Evolutionary conservation across 805 yeast species (phyloP).

Genomic region (Saturnispora serradocipensis): DNA sequence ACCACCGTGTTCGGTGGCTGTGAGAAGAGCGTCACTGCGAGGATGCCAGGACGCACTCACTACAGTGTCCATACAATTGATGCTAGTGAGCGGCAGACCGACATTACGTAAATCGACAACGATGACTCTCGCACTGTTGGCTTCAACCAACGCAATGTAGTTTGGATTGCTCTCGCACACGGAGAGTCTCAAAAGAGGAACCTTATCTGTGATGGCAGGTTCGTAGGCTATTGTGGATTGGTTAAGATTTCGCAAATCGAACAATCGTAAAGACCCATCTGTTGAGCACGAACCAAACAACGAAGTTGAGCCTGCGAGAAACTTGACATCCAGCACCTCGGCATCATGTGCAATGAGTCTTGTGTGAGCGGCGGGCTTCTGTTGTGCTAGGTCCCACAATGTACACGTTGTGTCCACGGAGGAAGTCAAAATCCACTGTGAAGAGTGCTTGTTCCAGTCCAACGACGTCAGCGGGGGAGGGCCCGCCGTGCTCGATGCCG

Average conservation of each 20-base stretch:
- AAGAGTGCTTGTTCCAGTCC: constrained; percentile 79
- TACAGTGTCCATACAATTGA: background rate
- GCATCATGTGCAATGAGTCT: constrained; percentile 94
- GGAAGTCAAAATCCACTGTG: constrained; percentile 66
- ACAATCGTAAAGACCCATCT: constrained; percentile 89
- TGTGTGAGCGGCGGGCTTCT: constrained; percentile 64
- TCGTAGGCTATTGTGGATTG: constrained; percentile 94
- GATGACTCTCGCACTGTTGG: constrained; percentile 53
- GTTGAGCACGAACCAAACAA: constrained; percentile 90
- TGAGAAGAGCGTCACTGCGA: constrained; percentile 44
- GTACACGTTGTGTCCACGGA: constrained; percentile 96
- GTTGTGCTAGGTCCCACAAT: constrained; percentile 75
- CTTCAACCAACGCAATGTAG: constrained; percentile 74
- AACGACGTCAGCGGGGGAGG: constrained; percentile 85
- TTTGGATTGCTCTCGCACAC: constrained; percentile 76
- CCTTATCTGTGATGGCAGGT: constrained; percentile 31
- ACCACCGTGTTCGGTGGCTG: constrained; percentile 70
- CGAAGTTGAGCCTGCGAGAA: constrained; percentile 61
- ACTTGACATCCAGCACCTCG: constrained; percentile 89
- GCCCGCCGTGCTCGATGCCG: constrained; percentile 1
- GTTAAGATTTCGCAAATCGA: constrained; percentile 80
- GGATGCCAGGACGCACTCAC: constrained; percentile 65
- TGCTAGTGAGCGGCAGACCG: constrained; percentile 56
- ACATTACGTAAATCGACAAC: constrained; percentile 84
- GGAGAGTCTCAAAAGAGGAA: constrained; percentile 65